Evolutionary conservation across 192 early-diverging fungal species (phyloP).

Genomic region (Obelidium mucronatum): DNA sequence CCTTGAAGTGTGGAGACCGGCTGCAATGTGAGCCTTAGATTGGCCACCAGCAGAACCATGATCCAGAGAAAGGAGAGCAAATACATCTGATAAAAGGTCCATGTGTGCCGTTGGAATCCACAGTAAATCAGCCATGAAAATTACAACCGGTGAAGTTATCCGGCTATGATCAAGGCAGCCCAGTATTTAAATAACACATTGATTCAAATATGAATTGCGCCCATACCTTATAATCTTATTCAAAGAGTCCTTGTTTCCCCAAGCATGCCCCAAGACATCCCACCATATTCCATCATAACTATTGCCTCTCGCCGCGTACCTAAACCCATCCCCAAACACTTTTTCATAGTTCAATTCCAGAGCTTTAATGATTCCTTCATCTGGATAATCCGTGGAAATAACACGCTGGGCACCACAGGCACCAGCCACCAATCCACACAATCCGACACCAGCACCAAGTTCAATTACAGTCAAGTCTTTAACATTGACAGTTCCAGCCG

Average conservation of each 20-base stretch:
- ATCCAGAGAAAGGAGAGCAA: background rate
- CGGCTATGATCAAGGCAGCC: background rate
- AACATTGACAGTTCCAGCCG: constrained; percentile 8
- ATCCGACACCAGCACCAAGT: constrained; percentile 27
- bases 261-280: constrained; percentile 35
- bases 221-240: background rate
- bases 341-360: constrained; percentile 3
- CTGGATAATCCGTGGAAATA: constrained; percentile 33
- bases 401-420: constrained; percentile 31
- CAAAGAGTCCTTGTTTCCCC: constrained; percentile 10
- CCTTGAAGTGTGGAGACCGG: constrained; percentile 29
- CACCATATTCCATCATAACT: background rate
- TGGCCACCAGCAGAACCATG: background rate
- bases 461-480: constrained; percentile 11
- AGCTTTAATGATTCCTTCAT: background rate
- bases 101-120: constrained; percentile 31
- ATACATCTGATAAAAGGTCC: constrained; percentile 11
- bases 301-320: too few relatives aligned
- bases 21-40: constrained; percentile 27
- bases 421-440: constrained; percentile 9
- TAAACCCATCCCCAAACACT: background rate
- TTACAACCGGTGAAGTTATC: background rate
- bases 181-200: background rate
- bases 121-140: constrained; percentile 33
- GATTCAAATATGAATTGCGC: background rate